Evolutionary conservation across 345 rosid species (phyloP).

Genomic region (Noccaea bulbosa): DNA sequence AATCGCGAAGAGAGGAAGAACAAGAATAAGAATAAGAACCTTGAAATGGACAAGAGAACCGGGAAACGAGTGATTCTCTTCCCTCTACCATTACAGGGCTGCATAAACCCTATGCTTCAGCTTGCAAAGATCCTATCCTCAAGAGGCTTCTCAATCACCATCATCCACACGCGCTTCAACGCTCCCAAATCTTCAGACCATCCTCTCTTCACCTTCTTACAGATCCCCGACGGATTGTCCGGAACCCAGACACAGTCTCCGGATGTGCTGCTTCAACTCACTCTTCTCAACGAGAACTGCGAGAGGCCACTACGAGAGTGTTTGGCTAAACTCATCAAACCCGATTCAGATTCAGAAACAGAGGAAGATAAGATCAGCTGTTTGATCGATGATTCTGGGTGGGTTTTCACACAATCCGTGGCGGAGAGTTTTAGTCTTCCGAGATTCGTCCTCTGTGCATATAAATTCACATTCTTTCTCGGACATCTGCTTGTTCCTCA

Average conservation of each 20-base stretch:
- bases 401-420: constrained; percentile 39
- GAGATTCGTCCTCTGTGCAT: constrained; percentile 38
- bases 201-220: constrained; percentile 44
- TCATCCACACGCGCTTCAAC: constrained; percentile 49
- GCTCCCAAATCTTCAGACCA: constrained; percentile 35
- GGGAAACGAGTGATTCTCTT: constrained; percentile 48
- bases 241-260: constrained; percentile 38
- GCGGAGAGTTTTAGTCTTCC: constrained; percentile 31
- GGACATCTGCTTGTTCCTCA: constrained; percentile 36
- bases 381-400: constrained; percentile 42
- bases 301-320: constrained; percentile 17
- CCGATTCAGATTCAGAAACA: constrained; percentile 12
- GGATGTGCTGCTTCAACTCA: constrained; percentile 33
- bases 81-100: constrained; percentile 67
- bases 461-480: constrained; percentile 38
- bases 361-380: constrained; percentile 22
- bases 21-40: background rate
- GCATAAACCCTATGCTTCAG: constrained; percentile 71
- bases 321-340: constrained; percentile 39
- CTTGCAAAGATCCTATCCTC: constrained; percentile 59
- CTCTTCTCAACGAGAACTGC: constrained; percentile 36
- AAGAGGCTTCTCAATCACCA: constrained; percentile 59
- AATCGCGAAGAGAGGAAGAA: constrained; percentile 15
- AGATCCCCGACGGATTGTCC: constrained; percentile 44
- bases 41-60: constrained; percentile 36